These are phyloP conservation scores for Ophiobolus disseminans DNA, from an alignment of 2,329 filamentous ascomycete genomes.

Conservation along the genomic window DNA sequence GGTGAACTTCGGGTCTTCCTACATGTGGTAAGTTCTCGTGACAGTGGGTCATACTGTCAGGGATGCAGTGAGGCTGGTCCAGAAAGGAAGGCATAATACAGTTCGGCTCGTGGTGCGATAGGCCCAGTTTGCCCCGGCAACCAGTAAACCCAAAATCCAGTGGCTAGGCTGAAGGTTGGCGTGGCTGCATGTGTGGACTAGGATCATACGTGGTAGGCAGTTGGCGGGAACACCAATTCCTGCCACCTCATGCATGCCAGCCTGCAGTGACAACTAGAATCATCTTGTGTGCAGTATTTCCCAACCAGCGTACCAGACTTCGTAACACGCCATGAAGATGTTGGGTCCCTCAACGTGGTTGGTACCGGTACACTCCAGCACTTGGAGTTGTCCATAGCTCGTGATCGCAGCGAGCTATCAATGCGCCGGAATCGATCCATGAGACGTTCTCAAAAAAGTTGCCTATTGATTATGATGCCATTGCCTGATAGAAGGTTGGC, in stretches of 20 bases:
- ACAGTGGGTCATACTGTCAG: slow-evolving; percentile 20
- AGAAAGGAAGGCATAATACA: slow-evolving; percentile 22
- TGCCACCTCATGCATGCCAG: slow-evolving; percentile 12
- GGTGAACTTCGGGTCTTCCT: slow-evolving; percentile 12
- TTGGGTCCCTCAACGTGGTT: neutral
- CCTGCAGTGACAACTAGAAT: slow-evolving; percentile 4
- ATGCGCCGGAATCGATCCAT: neutral
- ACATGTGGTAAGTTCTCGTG: slow-evolving; percentile 22
- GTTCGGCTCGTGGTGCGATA: slow-evolving; percentile 12
- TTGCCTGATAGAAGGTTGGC: neutral
- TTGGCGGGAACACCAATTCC: slow-evolving; percentile 8
- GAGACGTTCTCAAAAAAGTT: neutral
- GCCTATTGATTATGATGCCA: neutral
- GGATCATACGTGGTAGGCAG: slow-evolving; percentile 25
- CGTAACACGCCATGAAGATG: slow-evolving; percentile 3
- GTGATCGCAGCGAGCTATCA: neutral
- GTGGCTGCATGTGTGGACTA: slow-evolving; percentile 24
- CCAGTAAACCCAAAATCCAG: slow-evolving; percentile 19
- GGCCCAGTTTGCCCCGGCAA: slow-evolving; percentile 22
- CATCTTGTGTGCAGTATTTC: slow-evolving; percentile 2
- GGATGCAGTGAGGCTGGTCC: slow-evolving; percentile 20
- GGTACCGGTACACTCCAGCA: neutral
- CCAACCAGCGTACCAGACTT: slow-evolving; percentile 9
- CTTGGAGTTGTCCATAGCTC: neutral
- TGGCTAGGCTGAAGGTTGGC: slow-evolving; percentile 8